Base-by-base conservation (phyloP, 2,329 filamentous ascomycete species). In the Hymenoscyphus repandus region DNA sequence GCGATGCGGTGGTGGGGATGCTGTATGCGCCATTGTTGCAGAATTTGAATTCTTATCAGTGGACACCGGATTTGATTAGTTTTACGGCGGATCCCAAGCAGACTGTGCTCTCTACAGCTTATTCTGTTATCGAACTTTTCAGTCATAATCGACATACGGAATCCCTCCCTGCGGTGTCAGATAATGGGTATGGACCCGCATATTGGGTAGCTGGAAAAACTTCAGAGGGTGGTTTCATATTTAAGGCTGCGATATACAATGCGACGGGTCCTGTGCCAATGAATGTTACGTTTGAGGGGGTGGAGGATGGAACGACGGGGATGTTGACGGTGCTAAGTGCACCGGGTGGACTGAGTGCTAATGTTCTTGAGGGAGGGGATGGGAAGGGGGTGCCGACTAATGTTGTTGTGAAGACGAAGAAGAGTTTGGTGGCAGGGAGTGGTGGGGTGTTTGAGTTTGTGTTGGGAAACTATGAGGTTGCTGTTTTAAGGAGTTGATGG, bases 191-290 rank as follows among this genome's bases (percentile, higher is more conserved):
- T 46, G 67, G 69, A 10, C 76, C 76, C 0, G 64, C 75, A 0
- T 80, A 71, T 64, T 78, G 72, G 57, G 76, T 78, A 2, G 70
- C 75, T 1, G 76, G 76, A 1, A 69, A 63, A 56, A 63, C 71
- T 32, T 66, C 68, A 9, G 68, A 65, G 30, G 68, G 68, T 1
- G 66, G 66, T 4, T 64, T 72, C 41, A 68, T 78, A 51, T 76
- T 76, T 69, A 79, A 79, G 64, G 72, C 68, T 3, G 74, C 74
- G 12, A 74, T 73, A 0, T 79, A 79, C 63, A 79, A 79, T 66
- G 71, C 72, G 0, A 77, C 76, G 5, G 64, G 64, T 1, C 65
- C 72, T 1, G 70, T 79, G 2, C 72, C 73, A 1, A 69, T 80
- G 1, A 69, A 66, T 0, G 54, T 79, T 1, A 59, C 63, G 1